A percentile compares a stretch with the other conserved stretches of the same genome.
phyloP scores from a whole-genome alignment of 768 basidiomycete species.

The Amanita rubescens region DNA sequence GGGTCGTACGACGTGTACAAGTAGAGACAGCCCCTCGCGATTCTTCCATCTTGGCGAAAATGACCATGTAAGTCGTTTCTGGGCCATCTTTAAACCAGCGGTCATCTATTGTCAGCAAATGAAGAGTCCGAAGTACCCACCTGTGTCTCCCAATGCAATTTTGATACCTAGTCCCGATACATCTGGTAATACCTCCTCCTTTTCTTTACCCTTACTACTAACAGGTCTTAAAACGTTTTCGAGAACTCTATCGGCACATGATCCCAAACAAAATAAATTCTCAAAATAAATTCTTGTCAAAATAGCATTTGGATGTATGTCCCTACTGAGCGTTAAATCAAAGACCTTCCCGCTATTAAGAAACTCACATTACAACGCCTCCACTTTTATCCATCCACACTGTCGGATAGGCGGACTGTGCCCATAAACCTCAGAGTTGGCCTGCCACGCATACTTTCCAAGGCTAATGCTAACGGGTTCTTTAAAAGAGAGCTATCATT shows the following conservation, averaged over 20 bases:
- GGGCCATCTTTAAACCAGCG: slow-evolving; percentile 43
- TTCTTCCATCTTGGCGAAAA: slow-evolving; percentile 28
- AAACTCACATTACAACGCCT: slow-evolving; percentile 32
- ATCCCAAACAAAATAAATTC: slow-evolving; percentile 54
- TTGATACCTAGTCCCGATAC: slow-evolving; percentile 40
- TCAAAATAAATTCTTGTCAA: slow-evolving; percentile 64
- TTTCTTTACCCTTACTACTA: background rate
- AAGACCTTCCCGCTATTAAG: background rate
- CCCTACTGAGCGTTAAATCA: slow-evolving; percentile 30
- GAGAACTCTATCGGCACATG: slow-evolving; percentile 10
- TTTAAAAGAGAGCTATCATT: slow-evolving; percentile 35
- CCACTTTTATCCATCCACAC: slow-evolving; percentile 55
- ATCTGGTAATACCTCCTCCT: slow-evolving; percentile 27
- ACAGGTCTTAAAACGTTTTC: background rate
- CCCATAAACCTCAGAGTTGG: slow-evolving; percentile 56
- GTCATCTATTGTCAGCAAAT: background rate
- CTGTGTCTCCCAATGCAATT: slow-evolving; percentile 62
- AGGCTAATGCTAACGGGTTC: slow-evolving; percentile 61
- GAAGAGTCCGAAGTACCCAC: slow-evolving; percentile 26
- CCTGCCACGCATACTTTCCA: slow-evolving; percentile 77
- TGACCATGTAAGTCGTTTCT: slow-evolving; percentile 60
- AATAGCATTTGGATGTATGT: slow-evolving; percentile 60
- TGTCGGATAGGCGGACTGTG: slow-evolving; percentile 40
- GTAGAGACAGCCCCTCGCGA: background rate
- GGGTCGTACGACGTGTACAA: slow-evolving; percentile 19